phyloP scores from a whole-genome alignment of 1,284 basidiomycete genomes.

The Pholiota adiposa region DNA sequence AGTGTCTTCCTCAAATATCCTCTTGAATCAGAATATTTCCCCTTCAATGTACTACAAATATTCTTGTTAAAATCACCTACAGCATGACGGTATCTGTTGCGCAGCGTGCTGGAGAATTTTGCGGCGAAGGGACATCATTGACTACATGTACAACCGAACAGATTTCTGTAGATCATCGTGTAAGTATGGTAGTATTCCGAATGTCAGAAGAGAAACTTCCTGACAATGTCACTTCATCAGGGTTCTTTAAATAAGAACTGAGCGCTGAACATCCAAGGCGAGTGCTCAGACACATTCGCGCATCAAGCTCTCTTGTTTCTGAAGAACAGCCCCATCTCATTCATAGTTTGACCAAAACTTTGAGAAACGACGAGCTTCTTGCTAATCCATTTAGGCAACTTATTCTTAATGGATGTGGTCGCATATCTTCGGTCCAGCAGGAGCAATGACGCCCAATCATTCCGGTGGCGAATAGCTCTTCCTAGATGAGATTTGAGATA shows the following conservation, averaged over 20 bases:
- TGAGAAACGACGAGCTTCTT: constrained; percentile 63
- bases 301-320: constrained; percentile 18
- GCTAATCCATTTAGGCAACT: constrained; percentile 90
- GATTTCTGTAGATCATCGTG: background rate
- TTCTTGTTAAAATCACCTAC: no score
- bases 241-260: background rate
- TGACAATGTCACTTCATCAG: constrained; percentile 1
- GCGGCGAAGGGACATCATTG: no score
- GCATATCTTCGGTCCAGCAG: constrained; percentile 86
- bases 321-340: constrained; percentile 71
- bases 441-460: constrained; percentile 86
- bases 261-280: background rate
- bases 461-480: constrained; percentile 86
- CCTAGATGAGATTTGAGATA: constrained; percentile 47
- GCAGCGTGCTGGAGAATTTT: no score
- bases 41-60: no score
- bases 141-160: background rate
- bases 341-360: constrained; percentile 77
- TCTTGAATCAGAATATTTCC: no score
- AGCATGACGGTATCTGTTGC: no score
- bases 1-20: no score
- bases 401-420: constrained; percentile 66
- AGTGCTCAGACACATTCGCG: background rate
- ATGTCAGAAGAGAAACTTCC: background rate
- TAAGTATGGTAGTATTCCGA: background rate